These are phyloP conservation scores for Emmonsiellopsis sp. DNA, from an alignment of 2,329 filamentous ascomycete species.

Conservation along the genomic window DNA sequence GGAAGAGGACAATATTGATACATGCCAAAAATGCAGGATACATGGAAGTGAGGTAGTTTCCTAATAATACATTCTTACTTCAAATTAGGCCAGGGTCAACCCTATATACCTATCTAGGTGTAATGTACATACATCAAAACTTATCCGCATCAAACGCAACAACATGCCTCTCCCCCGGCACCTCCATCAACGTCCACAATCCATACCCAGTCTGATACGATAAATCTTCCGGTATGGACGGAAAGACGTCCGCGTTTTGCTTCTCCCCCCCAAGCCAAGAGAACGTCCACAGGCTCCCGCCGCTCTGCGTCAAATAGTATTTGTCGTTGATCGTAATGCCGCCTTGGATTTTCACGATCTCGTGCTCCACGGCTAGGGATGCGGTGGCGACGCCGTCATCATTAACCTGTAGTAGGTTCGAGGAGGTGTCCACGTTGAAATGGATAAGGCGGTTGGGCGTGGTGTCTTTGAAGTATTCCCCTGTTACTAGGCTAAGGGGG, in stretches of 20 bases:
- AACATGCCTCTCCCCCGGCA: slow-evolving; percentile 3
- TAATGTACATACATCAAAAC: background rate
- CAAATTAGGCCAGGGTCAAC: too few relatives aligned
- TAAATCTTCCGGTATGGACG: background rate
- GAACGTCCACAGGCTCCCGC: slow-evolving; percentile 3
- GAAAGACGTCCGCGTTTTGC: background rate
- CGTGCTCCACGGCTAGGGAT: slow-evolving; percentile 24
- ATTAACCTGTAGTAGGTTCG: slow-evolving; percentile 18
- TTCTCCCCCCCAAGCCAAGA: background rate
- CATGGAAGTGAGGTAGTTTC: too few relatives aligned
- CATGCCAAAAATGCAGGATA: too few relatives aligned
- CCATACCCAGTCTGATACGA: slow-evolving; percentile 3
- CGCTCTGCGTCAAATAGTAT: slow-evolving; percentile 19
- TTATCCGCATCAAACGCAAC: slow-evolving; percentile 2
- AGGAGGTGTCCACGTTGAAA: slow-evolving; percentile 20
- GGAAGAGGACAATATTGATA: too few relatives aligned
- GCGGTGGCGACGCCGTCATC: slow-evolving; percentile 10
- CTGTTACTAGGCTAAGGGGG: slow-evolving; percentile 25
- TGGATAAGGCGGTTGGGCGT: slow-evolving; percentile 12
- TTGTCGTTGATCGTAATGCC: slow-evolving; percentile 22
- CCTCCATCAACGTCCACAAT: slow-evolving; percentile 1
- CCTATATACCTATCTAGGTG: background rate
- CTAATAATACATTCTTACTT: too few relatives aligned
- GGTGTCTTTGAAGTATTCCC: slow-evolving; percentile 24
- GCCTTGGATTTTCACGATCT: slow-evolving; percentile 26